Conservation (phyloP, 768 basidiomycete genomes). For the Lactarius sp. region DNA sequence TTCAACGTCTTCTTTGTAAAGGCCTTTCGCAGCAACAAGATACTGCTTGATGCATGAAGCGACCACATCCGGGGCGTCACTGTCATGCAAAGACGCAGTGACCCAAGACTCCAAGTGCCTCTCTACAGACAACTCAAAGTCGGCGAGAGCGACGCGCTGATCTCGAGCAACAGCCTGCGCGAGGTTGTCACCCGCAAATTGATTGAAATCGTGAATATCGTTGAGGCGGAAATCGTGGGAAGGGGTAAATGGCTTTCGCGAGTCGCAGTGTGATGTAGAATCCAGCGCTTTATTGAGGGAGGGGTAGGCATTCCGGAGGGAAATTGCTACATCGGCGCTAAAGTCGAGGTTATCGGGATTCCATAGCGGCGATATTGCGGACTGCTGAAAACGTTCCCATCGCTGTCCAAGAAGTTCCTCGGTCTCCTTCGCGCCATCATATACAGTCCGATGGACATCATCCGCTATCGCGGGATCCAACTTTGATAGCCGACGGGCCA, state of each 20-base stretch:
- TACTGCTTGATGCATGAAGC: slow-evolving; percentile 17
- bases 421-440: not conserved
- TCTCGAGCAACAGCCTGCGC: not conserved
- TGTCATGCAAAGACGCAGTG: not conserved
- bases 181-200: not conserved
- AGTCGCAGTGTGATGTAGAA: not conserved
- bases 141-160: not conserved
- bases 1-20: not conserved
- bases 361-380: not conserved
- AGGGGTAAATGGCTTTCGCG: not conserved
- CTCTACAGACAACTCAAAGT: slow-evolving; percentile 7
- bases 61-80: not conserved
- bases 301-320: not conserved
- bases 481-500: slow-evolving; percentile 2
- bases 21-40: not conserved
- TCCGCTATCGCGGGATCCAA: not conserved
- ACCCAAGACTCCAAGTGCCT: not conserved
- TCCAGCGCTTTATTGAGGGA: not conserved
- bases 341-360: not conserved
- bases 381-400: not conserved
- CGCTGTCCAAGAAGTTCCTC: not conserved
- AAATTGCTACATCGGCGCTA: not conserved
- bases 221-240: not conserved
- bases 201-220: not conserved
- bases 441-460: not conserved